phyloP scores from a whole-genome alignment of 768 basidiomycete genomes.

The Aureoboletus auriporus region DNA sequence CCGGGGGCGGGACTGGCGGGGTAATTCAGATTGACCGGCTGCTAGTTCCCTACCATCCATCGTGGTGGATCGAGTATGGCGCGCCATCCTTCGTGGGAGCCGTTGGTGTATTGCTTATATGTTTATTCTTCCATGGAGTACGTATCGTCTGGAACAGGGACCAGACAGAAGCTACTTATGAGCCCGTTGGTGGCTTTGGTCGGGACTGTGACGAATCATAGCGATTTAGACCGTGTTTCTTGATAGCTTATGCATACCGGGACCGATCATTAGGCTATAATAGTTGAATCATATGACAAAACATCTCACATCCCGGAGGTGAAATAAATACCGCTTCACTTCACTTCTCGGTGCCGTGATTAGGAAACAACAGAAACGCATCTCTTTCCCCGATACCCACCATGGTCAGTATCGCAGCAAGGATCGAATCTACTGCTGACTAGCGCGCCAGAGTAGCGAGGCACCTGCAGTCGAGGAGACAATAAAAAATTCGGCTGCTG shows the following conservation, averaged over 20 bases:
- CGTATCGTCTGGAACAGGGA: slow-evolving; percentile 68
- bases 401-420: slow-evolving; percentile 22
- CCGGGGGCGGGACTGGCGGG: slow-evolving; percentile 72
- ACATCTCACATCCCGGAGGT: neutral
- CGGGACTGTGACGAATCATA: slow-evolving; percentile 43
- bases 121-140: slow-evolving; percentile 70
- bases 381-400: slow-evolving; percentile 10
- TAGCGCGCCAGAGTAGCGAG: slow-evolving; percentile 21
- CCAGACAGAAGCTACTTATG: slow-evolving; percentile 82
- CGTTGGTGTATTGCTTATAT: slow-evolving; percentile 57
- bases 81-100: slow-evolving; percentile 59
- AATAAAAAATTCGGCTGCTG: slow-evolving; percentile 28
- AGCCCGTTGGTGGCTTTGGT: slow-evolving; percentile 81
- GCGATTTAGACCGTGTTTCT: slow-evolving; percentile 18
- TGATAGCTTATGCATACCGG: slow-evolving; percentile 6
- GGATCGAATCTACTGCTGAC: slow-evolving; percentile 6
- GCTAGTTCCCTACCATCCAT: slow-evolving; percentile 79
- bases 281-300: slow-evolving; percentile 28
- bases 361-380: neutral
- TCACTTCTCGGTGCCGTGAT: no score
- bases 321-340: no score
- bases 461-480: slow-evolving; percentile 15
- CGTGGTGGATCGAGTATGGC: slow-evolving; percentile 80
- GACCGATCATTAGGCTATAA: slow-evolving; percentile 3
- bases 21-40: slow-evolving; percentile 85